Conservation (phyloP, 2,329 filamentous ascomycete genomes). For the Metarhizium anisopliae region DNA sequence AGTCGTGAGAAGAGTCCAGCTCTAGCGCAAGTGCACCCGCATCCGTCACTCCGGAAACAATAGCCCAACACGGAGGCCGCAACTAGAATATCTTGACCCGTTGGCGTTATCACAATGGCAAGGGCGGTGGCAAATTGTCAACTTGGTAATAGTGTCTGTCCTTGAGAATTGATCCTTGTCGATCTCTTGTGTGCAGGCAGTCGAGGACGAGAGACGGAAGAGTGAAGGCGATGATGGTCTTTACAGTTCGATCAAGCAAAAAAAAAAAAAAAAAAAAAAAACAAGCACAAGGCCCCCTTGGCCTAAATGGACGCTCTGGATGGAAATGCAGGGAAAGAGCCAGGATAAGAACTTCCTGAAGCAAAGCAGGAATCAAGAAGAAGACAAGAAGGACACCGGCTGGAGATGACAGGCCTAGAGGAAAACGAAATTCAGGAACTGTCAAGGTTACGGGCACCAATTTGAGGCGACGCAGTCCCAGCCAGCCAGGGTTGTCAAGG, state of each 20-base stretch:
- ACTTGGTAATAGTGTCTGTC: not conserved
- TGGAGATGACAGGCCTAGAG: not conserved
- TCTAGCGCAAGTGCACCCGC: slow-evolving; percentile 6
- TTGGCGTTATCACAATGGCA: not conserved
- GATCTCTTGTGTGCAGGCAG: not conserved
- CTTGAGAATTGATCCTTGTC: not conserved
- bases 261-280: not conserved
- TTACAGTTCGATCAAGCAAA: not conserved
- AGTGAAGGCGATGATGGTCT: not conserved
- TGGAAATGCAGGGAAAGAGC: not conserved
- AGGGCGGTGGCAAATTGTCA: not conserved
- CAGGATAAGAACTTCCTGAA: not conserved
- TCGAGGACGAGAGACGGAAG: not conserved
- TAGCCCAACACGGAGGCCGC: not conserved
- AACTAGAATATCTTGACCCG: not conserved
- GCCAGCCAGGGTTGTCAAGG: not conserved
- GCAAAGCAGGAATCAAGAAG: not conserved
- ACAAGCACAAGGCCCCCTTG: not conserved
- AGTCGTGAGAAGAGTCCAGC: not conserved
- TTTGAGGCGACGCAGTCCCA: not conserved
- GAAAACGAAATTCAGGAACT: not conserved
- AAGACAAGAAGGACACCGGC: not conserved
- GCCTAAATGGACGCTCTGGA: not conserved
- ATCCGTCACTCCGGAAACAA: slow-evolving; percentile 15
- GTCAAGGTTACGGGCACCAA: not conserved